Conservation (phyloP, 768 basidiomycete species). For the Phlebiopsis flavidoalba region DNA sequence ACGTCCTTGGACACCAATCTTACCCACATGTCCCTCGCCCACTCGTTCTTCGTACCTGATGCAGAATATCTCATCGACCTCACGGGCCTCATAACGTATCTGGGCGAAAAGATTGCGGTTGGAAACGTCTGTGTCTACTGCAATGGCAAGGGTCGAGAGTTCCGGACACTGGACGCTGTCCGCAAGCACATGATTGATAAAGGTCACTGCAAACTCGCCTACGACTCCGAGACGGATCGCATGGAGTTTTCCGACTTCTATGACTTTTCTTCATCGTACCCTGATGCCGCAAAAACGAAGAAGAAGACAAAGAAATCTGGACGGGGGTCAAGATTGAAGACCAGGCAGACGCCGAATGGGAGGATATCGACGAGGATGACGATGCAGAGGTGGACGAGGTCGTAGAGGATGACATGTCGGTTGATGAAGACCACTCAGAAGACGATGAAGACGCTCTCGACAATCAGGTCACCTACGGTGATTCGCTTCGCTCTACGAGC, state of each 20-base stretch:
- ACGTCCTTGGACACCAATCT: slow-evolving; percentile 60
- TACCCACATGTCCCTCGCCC: slow-evolving; percentile 78
- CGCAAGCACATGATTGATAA: slow-evolving; percentile 97
- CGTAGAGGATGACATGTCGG: slow-evolving; percentile 22
- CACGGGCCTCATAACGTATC: slow-evolving; percentile 73
- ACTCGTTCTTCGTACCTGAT: slow-evolving; percentile 97
- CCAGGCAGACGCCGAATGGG: slow-evolving; percentile 32
- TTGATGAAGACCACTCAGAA: slow-evolving; percentile 33
- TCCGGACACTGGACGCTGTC: slow-evolving; percentile 80
- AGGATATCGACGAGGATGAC: slow-evolving; percentile 28
- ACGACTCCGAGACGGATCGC: slow-evolving; percentile 73
- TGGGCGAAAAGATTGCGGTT: slow-evolving; percentile 92
- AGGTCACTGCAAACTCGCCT: slow-evolving; percentile 93
- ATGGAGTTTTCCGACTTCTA: slow-evolving; percentile 92
- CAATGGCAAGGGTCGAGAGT: slow-evolving; percentile 76
- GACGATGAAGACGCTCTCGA: slow-evolving; percentile 30
- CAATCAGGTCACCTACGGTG: slow-evolving; percentile 67
- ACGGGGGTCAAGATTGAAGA: slow-evolving; percentile 20
- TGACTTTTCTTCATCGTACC: slow-evolving; percentile 84
- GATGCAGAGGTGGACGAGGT: slow-evolving; percentile 28
- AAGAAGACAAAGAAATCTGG: slow-evolving; percentile 10
- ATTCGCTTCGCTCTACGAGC: slow-evolving; percentile 75
- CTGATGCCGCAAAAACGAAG: slow-evolving; percentile 33
- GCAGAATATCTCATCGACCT: slow-evolving; percentile 85
- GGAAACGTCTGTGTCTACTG: slow-evolving; percentile 93